A percentile compares a stretch with the other conserved stretches of the same genome.
Conservation (phyloP, 2,329 filamentous ascomycete genomes). For the Colletotrichum zoysiae region DNA sequence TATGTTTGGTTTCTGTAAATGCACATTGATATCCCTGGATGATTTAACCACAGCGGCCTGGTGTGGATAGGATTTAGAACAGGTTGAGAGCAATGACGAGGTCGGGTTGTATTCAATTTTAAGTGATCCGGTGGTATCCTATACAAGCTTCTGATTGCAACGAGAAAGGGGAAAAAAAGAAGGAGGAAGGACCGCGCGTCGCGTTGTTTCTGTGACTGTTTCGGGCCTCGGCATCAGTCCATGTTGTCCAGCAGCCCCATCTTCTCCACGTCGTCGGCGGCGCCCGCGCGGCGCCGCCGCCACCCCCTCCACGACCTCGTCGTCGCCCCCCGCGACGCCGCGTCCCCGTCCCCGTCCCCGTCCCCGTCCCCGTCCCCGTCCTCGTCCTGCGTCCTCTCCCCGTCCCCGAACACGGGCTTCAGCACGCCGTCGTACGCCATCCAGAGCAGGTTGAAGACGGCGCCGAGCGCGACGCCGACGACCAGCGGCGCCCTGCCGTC, state of each 20-base stretch:
- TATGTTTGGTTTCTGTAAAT: conserved; percentile 16
- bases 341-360: conserved; percentile 33
- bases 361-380: conserved; percentile 42
- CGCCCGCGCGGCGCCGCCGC: not conserved
- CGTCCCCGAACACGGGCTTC: conserved; percentile 83
- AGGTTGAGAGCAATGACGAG: conserved; percentile 12
- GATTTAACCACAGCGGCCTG: conserved; percentile 32
- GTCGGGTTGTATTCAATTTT: conserved; percentile 15
- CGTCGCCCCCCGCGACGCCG: conserved; percentile 1
- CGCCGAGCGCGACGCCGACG: conserved; percentile 70
- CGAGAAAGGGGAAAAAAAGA: not conserved
- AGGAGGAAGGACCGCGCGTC: not conserved
- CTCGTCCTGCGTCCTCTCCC: conserved; percentile 72
- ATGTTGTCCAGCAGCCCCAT: conserved; percentile 18
- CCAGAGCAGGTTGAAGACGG: conserved; percentile 61
- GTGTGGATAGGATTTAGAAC: conserved; percentile 36
- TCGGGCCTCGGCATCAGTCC: not conserved
- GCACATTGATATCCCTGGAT: conserved; percentile 40
- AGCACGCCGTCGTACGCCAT: conserved; percentile 58
- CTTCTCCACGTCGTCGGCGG: conserved; percentile 49
- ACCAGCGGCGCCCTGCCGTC: conserved; percentile 77
- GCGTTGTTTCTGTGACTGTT: not conserved
- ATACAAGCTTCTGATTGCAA: not conserved
- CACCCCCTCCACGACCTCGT: conserved; percentile 23
- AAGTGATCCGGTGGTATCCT: not conserved